phyloP scores from a whole-genome alignment of 345 rosid species.

The Microthlaspi erraticum region DNA sequence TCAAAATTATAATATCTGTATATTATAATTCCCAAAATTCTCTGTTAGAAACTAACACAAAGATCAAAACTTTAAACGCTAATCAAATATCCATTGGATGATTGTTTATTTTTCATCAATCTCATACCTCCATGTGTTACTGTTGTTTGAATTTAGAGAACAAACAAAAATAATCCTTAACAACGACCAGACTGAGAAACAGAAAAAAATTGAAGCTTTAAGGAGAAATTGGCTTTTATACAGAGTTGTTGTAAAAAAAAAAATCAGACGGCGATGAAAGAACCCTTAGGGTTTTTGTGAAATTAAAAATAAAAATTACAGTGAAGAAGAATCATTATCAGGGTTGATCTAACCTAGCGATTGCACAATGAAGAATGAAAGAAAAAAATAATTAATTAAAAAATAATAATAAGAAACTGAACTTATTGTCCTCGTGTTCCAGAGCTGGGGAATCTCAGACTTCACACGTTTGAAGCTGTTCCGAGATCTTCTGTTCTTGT shows the following conservation, averaged over 20 bases:
- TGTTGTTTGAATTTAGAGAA: conserved; percentile 24
- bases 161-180: conserved; percentile 6
- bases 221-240: conserved; percentile 32
- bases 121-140: conserved; percentile 15
- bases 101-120: conserved; percentile 21
- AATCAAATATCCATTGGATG: conserved; percentile 33
- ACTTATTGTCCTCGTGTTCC: conserved; percentile 21
- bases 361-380: not conserved
- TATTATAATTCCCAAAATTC: conserved; percentile 44
- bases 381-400: not conserved
- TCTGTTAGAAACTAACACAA: conserved; percentile 36
- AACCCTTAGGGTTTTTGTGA: conserved; percentile 88
- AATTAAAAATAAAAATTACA: conserved; percentile 32
- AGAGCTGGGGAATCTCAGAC: conserved; percentile 35
- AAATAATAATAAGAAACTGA: not conserved
- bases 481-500: conserved; percentile 31
- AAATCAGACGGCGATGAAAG: conserved; percentile 89
- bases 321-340: conserved; percentile 23
- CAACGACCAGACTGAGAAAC: conserved; percentile 24
- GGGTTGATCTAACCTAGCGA: conserved; percentile 33
- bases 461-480: conserved; percentile 43
- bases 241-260: conserved; percentile 45
- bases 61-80: conserved; percentile 51
- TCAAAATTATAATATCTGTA: too few relatives aligned
- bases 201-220: not conserved